These are phyloP conservation scores for Gentiana straminea DNA, from an alignment of 257 asterid species.

Conservation along the genomic window DNA sequence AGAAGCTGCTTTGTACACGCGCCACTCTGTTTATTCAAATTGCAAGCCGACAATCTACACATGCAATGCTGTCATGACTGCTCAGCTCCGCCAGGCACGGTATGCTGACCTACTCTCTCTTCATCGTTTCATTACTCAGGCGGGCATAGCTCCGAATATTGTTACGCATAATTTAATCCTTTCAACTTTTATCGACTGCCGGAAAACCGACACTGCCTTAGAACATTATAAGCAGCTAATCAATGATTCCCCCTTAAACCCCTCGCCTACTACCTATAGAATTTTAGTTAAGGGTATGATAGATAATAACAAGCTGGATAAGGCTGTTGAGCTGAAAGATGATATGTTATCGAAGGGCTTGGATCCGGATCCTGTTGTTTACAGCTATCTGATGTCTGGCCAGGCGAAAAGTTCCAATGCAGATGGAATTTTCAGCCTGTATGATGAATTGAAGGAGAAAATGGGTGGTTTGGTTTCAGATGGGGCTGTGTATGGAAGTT, in stretches of 20 bases:
- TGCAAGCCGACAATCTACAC: conserved; percentile 86
- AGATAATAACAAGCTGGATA: conserved; percentile 49
- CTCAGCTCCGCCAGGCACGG: conserved; percentile 71
- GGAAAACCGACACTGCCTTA: conserved; percentile 68
- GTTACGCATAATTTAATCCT: conserved; percentile 67
- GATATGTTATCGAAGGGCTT: conserved; percentile 62
- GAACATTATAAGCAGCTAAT: conserved; percentile 76
- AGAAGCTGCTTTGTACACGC: conserved; percentile 84
- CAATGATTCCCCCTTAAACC: conserved; percentile 59
- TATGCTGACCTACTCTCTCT: conserved; percentile 76
- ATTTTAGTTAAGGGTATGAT: conserved; percentile 66
- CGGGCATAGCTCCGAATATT: conserved; percentile 67
- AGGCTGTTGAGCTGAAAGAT: conserved; percentile 55
- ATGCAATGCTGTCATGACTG: conserved; percentile 76
- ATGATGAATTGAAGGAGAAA: conserved; percentile 77
- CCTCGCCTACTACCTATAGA: conserved; percentile 66
- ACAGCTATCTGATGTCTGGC: conserved; percentile 68
- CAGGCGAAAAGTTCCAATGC: conserved; percentile 45
- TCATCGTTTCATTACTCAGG: conserved; percentile 83
- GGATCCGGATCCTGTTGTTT: conserved; percentile 47
- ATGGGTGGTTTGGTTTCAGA: conserved; percentile 45
- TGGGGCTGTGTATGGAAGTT: conserved; percentile 73
- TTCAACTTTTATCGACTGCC: conserved; percentile 65
- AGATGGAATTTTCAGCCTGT: conserved; percentile 52
- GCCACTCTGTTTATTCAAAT: conserved; percentile 88